Conservation (phyloP, 352 stramenopile genomes). For the Globisporangium lucens region DNA sequence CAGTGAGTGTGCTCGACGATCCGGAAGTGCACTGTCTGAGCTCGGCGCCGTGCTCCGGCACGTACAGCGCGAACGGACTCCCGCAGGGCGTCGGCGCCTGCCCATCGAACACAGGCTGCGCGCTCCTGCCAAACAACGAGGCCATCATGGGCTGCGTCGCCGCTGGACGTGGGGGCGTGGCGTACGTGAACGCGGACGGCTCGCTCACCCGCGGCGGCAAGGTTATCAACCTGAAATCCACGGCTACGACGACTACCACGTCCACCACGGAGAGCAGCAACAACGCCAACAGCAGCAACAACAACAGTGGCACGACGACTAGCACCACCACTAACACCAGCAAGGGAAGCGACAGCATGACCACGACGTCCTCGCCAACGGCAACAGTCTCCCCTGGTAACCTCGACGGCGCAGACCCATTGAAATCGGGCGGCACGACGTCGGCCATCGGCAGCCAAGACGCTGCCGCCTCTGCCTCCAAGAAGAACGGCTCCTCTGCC, state of each 20-base stretch:
- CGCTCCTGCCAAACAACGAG: slow-evolving; percentile 52
- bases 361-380: slow-evolving; percentile 7
- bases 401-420: slow-evolving; percentile 3
- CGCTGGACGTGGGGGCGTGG: slow-evolving; percentile 44
- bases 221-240: slow-evolving; percentile 15
- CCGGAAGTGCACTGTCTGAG: slow-evolving; percentile 47
- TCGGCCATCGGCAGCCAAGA: slow-evolving; percentile 14
- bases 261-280: slow-evolving; percentile 6
- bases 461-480: not conserved
- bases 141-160: slow-evolving; percentile 68
- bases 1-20: slow-evolving; percentile 67
- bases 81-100: slow-evolving; percentile 51
- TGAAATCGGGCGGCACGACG: slow-evolving; percentile 2
- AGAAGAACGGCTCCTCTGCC: not conserved
- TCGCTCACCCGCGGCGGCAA: slow-evolving; percentile 51
- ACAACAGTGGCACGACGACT: not conserved
- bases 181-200: slow-evolving; percentile 72
- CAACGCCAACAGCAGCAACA: slow-evolving; percentile 16
- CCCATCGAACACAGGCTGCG: slow-evolving; percentile 47
- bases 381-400: slow-evolving; percentile 13
- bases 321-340: not conserved
- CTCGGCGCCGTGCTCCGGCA: slow-evolving; percentile 54
- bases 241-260: slow-evolving; percentile 12
- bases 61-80: slow-evolving; percentile 47
- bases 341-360: not conserved